A percentile compares a stretch with the other conserved stretches of the same genome.
Conservation (phyloP, 2,329 filamentous ascomycete genomes). For the Clonostachys sp. region DNA sequence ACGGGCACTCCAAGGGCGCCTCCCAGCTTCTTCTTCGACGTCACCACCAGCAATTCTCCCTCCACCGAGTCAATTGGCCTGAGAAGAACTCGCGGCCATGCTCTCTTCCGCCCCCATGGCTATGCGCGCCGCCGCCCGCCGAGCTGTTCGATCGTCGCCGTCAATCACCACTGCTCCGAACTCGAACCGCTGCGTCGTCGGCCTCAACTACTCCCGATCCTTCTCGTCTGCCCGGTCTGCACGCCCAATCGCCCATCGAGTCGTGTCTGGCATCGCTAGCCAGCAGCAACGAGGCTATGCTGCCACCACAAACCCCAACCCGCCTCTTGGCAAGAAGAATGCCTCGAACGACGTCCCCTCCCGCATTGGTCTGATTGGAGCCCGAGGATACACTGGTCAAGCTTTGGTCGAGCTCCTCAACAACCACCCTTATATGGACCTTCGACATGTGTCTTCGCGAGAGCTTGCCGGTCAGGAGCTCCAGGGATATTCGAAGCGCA, state of each 20-base stretch:
- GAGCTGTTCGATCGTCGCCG: slow-evolving; percentile 24
- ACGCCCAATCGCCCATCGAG: no score
- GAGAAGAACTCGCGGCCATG: slow-evolving; percentile 21
- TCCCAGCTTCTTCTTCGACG: no score
- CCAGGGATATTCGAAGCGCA: slow-evolving; percentile 83
- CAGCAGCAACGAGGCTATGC: slow-evolving; percentile 10
- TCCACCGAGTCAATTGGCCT: slow-evolving; percentile 12
- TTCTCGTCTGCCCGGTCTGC: no score
- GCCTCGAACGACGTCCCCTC: slow-evolving; percentile 75
- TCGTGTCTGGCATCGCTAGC: no score
- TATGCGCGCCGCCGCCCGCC: slow-evolving; percentile 37
- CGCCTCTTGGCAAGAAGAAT: slow-evolving; percentile 84
- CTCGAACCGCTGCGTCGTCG: slow-evolving; percentile 13
- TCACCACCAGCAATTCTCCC: no score
- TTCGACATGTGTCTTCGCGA: slow-evolving; percentile 87
- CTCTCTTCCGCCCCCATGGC: slow-evolving; percentile 34
- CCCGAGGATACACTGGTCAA: slow-evolving; percentile 91
- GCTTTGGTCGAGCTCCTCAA: slow-evolving; percentile 85
- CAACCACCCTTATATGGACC: slow-evolving; percentile 82
- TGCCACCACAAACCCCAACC: slow-evolving; percentile 58
- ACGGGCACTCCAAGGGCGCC: no score
- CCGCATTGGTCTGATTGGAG: slow-evolving; percentile 82
- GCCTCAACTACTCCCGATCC: slow-evolving; percentile 15
- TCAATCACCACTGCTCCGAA: slow-evolving; percentile 12
- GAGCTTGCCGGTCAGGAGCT: slow-evolving; percentile 85